Base-by-base conservation (phyloP, 2,329 filamentous ascomycete species). In the Fusarium transvaalense region DNA sequence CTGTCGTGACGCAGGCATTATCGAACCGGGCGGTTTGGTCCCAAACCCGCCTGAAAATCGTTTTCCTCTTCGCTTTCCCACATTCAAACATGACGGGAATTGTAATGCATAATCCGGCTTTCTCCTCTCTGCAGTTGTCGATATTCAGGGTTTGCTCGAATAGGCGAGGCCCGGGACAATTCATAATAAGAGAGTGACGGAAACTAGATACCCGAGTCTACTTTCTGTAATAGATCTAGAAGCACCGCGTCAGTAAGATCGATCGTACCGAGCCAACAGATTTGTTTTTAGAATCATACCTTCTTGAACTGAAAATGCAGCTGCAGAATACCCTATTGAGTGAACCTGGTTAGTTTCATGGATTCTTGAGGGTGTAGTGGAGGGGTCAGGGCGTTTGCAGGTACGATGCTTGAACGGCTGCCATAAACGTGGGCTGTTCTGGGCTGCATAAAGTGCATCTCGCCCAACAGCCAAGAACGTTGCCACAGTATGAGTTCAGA, bases 241-340 rank as follows among this genome's bases (percentile, higher is more conserved):
- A 38, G 68, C 52, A 66, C 56, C 39, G 56, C 31, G 68, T 79
- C 57, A 76, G 76, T 64, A 41, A 38, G 21, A 41, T 63, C 37
- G 17, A 65, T 53, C 52, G 32, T 27, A 38, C 21, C 45, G 35
- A 25, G 38, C 45, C 56, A 57, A 58, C 47, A 27, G 34, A 34
- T 32, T 23, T 50, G 31, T 51, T 56, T 63, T 62, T 38, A 41
- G 53, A 57, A 56, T 71, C 80, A 76, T 80, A 97, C 94, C 89
- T 97, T 97, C 81, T 98, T 99, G 85, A 98, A 97, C 79, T 97
- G 94, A 79, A 99, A 99, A 78, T 98, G 95, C 61, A 99, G 87
- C 81, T 97, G 94, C 60, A 99, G 83, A 74, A 98, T 97, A 54
- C 95, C 95, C 92, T 97, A 76, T 70, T 62, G 61, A 71, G 47